A percentile compares a stretch with the other conserved stretches of the same genome.
Conservation (phyloP, 2,329 filamentous ascomycete genomes). For the Curvularia sp. region DNA sequence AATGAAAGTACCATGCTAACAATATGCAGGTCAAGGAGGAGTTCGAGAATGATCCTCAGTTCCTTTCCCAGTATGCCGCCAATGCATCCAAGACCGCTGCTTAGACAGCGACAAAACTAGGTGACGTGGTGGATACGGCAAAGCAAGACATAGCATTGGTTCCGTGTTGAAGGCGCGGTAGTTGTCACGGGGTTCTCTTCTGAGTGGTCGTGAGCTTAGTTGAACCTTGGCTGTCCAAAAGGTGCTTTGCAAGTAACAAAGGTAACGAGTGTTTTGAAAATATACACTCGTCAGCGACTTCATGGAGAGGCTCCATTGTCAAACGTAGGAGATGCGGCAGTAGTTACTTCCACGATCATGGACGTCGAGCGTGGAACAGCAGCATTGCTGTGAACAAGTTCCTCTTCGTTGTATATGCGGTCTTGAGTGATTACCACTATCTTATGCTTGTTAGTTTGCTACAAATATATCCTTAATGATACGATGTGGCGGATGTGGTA, state of each 20-base stretch:
- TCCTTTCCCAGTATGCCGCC: slow-evolving; percentile 75
- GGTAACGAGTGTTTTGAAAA: background rate
- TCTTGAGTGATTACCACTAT: background rate
- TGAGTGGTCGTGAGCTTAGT: background rate
- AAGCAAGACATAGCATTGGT: background rate
- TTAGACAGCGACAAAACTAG: background rate
- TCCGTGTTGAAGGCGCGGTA: background rate
- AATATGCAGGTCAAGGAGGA: slow-evolving; percentile 84
- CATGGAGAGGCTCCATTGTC: background rate
- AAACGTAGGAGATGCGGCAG: background rate
- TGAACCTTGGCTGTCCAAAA: background rate
- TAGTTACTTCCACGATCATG: background rate
- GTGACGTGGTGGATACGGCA: background rate
- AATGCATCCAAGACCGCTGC: slow-evolving; percentile 21
- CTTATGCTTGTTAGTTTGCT: background rate
- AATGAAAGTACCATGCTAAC: slow-evolving; percentile 27
- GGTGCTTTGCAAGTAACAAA: background rate
- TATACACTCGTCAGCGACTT: background rate
- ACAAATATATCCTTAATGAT: background rate
- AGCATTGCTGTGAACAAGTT: background rate
- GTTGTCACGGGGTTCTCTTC: background rate
- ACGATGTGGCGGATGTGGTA: background rate
- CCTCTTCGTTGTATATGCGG: background rate
- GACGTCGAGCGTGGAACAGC: background rate
- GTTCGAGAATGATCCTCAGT: slow-evolving; percentile 80